Percentiles rank a stretch among this genome's conserved stretches.
Evolutionary conservation across 1,139 yeast genomes (phyloP).

Genomic region (Scheffersomyces cryptocercus): DNA sequence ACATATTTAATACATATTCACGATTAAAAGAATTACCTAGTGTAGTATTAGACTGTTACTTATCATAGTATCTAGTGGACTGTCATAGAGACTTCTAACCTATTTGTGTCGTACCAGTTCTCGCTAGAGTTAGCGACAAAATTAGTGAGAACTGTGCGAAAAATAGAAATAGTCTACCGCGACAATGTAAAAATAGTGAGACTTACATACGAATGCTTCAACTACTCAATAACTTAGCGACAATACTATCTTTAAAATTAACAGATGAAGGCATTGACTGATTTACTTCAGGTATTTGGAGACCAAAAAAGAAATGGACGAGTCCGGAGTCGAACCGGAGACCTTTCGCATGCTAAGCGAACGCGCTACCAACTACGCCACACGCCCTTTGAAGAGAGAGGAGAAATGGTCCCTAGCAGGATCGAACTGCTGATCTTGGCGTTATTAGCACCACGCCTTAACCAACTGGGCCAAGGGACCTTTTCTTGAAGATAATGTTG

Average conservation of each 20-base stretch:
- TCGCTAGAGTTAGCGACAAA: too few relatives aligned
- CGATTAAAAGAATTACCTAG: background rate
- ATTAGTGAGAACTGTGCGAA: too few relatives aligned
- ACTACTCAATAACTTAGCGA: background rate
- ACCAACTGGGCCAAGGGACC: constrained; percentile 41
- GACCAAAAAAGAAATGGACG: constrained; percentile 54
- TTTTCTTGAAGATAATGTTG: background rate
- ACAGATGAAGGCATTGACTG: too few relatives aligned
- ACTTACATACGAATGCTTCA: background rate
- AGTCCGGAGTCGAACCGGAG: constrained; percentile 91
- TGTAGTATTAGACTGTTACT: too few relatives aligned
- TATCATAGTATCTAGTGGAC: too few relatives aligned
- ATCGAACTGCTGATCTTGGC: constrained; percentile 44
- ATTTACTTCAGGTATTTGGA: background rate
- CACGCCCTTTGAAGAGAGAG: constrained; percentile 55
- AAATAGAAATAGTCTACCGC: too few relatives aligned
- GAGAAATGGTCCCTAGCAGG: constrained; percentile 23
- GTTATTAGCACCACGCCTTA: constrained; percentile 41
- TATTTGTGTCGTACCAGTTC: too few relatives aligned
- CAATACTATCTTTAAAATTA: background rate
- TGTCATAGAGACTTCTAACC: too few relatives aligned
- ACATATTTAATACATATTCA: background rate
- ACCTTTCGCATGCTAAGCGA: constrained; percentile 90
- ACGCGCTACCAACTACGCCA: constrained; percentile 95
- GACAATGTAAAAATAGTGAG: too few relatives aligned